Base-by-base conservation (phyloP, 352 stramenopile species). In the Pythium myriotylum region DNA sequence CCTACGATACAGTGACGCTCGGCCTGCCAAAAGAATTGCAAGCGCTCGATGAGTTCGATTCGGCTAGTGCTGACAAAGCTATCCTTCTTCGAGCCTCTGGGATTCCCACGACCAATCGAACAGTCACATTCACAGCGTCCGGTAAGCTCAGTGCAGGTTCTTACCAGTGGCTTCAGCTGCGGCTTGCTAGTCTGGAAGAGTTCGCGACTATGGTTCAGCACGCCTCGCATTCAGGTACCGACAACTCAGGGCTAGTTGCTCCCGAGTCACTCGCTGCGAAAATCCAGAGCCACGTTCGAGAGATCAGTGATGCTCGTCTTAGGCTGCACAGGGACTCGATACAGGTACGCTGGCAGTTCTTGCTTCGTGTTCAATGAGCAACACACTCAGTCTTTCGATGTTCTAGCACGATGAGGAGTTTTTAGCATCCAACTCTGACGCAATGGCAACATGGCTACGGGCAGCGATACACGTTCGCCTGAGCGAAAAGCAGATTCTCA, bases 401-500 rank as follows among this genome's bases (percentile, higher is more conserved):
- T 35, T 45, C n/a, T 50, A 92, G 81, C 58, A 70, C 40, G 82
- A 93, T 54, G 63, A 78, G 20, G 27, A 37, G 3, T 90, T 93
- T 27, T 54, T 91, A 14, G 47, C 20, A 12, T 59, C 48, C 8
- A 74, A 89, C 10, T 58, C 79, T 0, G 39, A 56, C 35, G 70
- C 87, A 59, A 72, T 93, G 64, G 80, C 81, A 10, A 50, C 67
- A 17, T 93, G 80, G 84, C 70, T 90, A 39, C 75, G 73, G 27
- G 84, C 77, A 19, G 89, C 80, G 33, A 54, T 93, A 42, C 69
- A 90, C 47, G 63, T 91, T 51, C 82, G 84, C 57, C 85, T 88
- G 56, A 70, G 76, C 35, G 80, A 93, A 64, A 93, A 93, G 53
- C 57, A 55, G 3, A 72, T 71, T 27, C 48, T 81, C 3, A 22